Evolutionary conservation across 116 monocot species (phyloP), one percentile per base, ranked within the genome.

Genomic region (Cymodocea nodosa): DNA sequence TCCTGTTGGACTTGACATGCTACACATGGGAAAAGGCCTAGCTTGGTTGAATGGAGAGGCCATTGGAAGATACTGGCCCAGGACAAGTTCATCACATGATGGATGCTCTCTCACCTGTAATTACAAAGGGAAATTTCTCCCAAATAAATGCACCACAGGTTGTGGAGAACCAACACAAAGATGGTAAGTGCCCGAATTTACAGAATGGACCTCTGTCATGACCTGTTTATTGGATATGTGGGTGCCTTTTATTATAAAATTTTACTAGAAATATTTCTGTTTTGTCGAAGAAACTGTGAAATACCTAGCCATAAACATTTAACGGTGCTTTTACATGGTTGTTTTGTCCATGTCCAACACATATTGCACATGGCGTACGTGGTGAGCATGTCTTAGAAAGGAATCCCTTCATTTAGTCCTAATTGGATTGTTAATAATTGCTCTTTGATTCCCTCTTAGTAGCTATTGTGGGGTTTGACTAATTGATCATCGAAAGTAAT

Each of bases 21-120:
- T 66, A 56, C 70, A 65, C 71, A 97, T 97, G 97, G 91, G 97
- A 22, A 97, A 97, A 80, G 97, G 97, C 44, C 79, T 67, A 66
- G 91, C 71, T 60, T 97, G 97, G 97, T 68, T 97, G 54, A 97
- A 97, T 70, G 97, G 97, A 51, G 73, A 88, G 56, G 71, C 81
- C 51, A 86, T 97, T 50, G 97, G 97, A 75, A 87, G 90, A 78
- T 97, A 91, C 73, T 91, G 97, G 97, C 78, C 88, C 0, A 72
- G 79, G 71, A 74, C 35, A 53, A 87, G 90, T 74, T 79, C 87
- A 35, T 22, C 40, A 54, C n/a, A 83, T 65, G 77, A 79, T 57
- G 67, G 70, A 39, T 97, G 97, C 62, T 56, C 76, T 37, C 2
- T 54, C 0, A 75, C 59, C 51, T 97, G 97, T 63, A 70, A 91